These are phyloP conservation scores for Neurospora sp. DNA, from an alignment of 495 filamentous ascomycete genomes.

Conservation along the genomic window DNA sequence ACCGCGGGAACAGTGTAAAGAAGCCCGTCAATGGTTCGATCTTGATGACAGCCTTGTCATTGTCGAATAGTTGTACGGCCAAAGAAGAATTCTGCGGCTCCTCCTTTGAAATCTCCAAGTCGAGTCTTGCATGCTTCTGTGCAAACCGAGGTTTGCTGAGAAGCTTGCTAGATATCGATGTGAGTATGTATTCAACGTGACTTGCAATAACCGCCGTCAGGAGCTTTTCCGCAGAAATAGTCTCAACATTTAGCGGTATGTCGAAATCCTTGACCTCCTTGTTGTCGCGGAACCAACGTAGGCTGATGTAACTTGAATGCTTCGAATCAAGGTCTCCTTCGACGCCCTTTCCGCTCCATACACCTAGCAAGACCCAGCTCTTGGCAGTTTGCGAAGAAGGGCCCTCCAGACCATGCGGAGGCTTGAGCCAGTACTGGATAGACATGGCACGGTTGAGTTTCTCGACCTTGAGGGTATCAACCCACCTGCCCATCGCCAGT, in stretches of 20 bases:
- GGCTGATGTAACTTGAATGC: slow-evolving; percentile 40
- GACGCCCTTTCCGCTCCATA: slow-evolving; percentile 49
- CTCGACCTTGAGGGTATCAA: slow-evolving; percentile 62
- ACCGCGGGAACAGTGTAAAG: slow-evolving; percentile 41
- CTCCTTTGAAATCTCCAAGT: slow-evolving; percentile 40
- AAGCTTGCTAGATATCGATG: slow-evolving; percentile 48
- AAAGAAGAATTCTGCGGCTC: slow-evolving; percentile 59
- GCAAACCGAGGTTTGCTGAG: slow-evolving; percentile 47
- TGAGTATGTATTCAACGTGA: slow-evolving; percentile 60
- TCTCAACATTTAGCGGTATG: slow-evolving; percentile 53
- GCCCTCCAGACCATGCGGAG: slow-evolving; percentile 19
- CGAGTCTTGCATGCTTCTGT: slow-evolving; percentile 42
- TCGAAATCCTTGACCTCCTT: slow-evolving; percentile 56
- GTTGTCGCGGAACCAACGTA: slow-evolving; percentile 80
- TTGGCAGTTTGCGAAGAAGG: slow-evolving; percentile 45
- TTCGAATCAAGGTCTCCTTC: slow-evolving; percentile 24
- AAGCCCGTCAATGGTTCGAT: slow-evolving; percentile 60
- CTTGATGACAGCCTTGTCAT: slow-evolving; percentile 46
- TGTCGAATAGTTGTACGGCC: slow-evolving; percentile 53
- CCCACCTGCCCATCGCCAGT: slow-evolving; percentile 60
- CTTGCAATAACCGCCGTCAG: slow-evolving; percentile 63
- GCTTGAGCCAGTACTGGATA: slow-evolving; percentile 80
- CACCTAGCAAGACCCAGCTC: slow-evolving; percentile 85
- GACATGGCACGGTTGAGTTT: slow-evolving; percentile 66
- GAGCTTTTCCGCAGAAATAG: slow-evolving; percentile 62